These are phyloP conservation scores for Cucumis hystrix DNA, from an alignment of 306 rosid species.

Conservation along the genomic window DNA sequence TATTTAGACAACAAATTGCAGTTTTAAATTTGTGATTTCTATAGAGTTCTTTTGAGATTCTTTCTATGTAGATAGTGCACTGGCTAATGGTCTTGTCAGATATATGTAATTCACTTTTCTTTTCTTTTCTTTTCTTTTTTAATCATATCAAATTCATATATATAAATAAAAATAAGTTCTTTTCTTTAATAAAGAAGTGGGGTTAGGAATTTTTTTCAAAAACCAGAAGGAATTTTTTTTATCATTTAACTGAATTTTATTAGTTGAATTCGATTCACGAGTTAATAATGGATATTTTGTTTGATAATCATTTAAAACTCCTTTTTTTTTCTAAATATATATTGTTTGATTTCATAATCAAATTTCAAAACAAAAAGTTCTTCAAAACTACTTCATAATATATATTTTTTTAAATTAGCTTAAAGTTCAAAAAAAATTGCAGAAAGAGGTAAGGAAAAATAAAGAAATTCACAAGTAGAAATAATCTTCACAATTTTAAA, in stretches of 20 bases:
- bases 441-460: too few relatives aligned
- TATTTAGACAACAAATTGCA: neutral
- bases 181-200: neutral
- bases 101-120: neutral
- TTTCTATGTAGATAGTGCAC: slow-evolving; percentile 4
- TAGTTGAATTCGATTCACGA: neutral
- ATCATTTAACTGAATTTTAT: neutral
- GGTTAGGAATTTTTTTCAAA: neutral
- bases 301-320: too few relatives aligned
- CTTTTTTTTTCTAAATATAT: too few relatives aligned
- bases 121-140: neutral
- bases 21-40: neutral
- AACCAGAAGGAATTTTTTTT: too few relatives aligned
- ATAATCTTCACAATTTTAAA: too few relatives aligned
- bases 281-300: too few relatives aligned
- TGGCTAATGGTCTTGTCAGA: slow-evolving; percentile 1
- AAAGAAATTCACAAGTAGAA: too few relatives aligned
- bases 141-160: neutral
- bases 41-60: neutral
- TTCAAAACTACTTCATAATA: too few relatives aligned
- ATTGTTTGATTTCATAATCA: too few relatives aligned
- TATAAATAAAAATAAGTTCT: neutral
- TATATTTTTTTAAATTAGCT: too few relatives aligned
- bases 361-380: too few relatives aligned
- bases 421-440: too few relatives aligned